These are phyloP conservation scores for Cymbopogon citratus DNA, from an alignment of 176 grass and related monocot genomes.

Conservation along the genomic window DNA sequence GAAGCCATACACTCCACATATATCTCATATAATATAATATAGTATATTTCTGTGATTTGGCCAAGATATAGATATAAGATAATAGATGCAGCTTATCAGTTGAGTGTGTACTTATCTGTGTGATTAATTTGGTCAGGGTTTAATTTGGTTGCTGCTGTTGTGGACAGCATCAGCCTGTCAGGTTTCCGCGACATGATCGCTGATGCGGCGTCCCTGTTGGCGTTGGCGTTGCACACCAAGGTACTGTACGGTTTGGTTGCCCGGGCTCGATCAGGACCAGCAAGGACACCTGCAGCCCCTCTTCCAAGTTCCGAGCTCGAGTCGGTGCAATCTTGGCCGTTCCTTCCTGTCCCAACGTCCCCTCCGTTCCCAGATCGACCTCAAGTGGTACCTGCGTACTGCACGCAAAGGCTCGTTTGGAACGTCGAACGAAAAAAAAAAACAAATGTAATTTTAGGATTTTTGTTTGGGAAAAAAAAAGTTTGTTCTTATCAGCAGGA, in stretches of 20 bases:
- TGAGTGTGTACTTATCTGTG: background rate
- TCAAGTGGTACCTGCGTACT: background rate
- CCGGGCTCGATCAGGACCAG: conserved; percentile 32
- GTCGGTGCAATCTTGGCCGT: background rate
- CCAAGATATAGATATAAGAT: background rate
- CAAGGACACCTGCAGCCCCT: conserved; percentile 10
- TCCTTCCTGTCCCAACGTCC: background rate
- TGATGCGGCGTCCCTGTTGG: background rate
- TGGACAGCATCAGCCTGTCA: background rate
- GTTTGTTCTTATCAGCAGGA: background rate
- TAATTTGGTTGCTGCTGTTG: background rate
- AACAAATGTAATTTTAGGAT: background rate
- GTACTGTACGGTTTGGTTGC: conserved; percentile 31
- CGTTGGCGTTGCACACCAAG: conserved; percentile 14
- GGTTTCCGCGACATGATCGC: background rate
- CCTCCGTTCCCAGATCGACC: background rate
- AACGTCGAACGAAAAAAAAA: no score
- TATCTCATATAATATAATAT: background rate
- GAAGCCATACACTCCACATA: background rate
- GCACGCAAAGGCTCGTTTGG: background rate
- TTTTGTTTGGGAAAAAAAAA: background rate
- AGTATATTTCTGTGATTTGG: background rate
- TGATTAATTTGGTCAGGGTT: background rate
- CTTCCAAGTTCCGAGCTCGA: background rate
- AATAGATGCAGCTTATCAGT: background rate